phyloP scores from a whole-genome alignment of 192 early-diverging fungal species.

The Diversispora eburnea region DNA sequence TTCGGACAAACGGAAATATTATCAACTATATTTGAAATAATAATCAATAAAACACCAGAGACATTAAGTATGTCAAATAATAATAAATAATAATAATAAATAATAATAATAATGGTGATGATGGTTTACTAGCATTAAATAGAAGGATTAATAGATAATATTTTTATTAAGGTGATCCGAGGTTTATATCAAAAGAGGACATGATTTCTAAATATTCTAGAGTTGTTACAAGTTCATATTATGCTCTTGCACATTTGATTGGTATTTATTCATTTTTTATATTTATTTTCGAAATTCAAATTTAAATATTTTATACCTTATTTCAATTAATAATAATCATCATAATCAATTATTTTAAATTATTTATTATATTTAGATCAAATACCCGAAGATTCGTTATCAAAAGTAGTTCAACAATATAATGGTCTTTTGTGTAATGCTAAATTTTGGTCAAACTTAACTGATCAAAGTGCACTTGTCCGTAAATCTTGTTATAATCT shows the following conservation, averaged over 20 bases:
- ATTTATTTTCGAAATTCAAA: constrained; percentile 17
- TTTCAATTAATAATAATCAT: too few relatives aligned
- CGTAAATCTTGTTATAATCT: constrained; percentile 60
- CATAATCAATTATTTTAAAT: neutral
- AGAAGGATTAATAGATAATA: neutral
- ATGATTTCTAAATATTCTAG: constrained; percentile 67
- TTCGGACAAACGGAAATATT: constrained; percentile 78
- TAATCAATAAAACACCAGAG: constrained; percentile 75
- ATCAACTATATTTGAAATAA: constrained; percentile 60
- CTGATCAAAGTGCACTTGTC: constrained; percentile 46
- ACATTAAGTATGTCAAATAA: constrained; percentile 77
- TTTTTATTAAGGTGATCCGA: constrained; percentile 55
- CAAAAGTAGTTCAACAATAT: constrained; percentile 40
- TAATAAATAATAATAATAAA: too few relatives aligned
- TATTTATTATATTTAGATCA: neutral
- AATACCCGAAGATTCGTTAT: constrained; percentile 10
- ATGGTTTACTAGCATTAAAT: too few relatives aligned
- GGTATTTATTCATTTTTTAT: constrained; percentile 31
- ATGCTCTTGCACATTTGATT: constrained; percentile 53
- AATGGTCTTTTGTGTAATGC: constrained; percentile 47
- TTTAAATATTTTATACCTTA: constrained; percentile 5
- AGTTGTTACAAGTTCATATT: constrained; percentile 59
- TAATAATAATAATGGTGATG: too few relatives aligned
- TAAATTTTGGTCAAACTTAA: constrained; percentile 53
- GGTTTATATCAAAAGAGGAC: constrained; percentile 72